Conservation (phyloP, 257 asterid species). For the Scutellaria galericulata region DNA sequence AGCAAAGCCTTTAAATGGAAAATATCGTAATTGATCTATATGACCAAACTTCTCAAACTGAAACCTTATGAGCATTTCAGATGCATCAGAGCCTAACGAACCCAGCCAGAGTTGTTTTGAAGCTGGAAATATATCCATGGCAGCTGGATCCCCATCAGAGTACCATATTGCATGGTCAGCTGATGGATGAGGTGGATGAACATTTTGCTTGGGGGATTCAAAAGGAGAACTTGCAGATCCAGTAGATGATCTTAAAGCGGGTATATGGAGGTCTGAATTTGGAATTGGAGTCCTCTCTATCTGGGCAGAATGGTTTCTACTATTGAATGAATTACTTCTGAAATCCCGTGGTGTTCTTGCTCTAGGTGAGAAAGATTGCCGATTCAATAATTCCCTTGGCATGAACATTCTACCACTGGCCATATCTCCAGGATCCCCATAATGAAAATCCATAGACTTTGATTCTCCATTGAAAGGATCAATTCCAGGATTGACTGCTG, state of each 20-base stretch:
- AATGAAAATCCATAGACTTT: slow-evolving; percentile 53
- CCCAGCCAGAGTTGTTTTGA: slow-evolving; percentile 86
- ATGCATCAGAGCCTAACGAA: slow-evolving; percentile 75
- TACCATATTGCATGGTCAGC: slow-evolving; percentile 54
- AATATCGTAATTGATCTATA: slow-evolving; percentile 58
- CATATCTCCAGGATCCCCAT: slow-evolving; percentile 55
- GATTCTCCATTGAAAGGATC: slow-evolving; percentile 51
- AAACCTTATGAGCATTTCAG: slow-evolving; percentile 71
- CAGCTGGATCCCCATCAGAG: slow-evolving; percentile 81
- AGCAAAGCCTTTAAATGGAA: slow-evolving; percentile 71
- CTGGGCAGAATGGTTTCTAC: slow-evolving; percentile 52
- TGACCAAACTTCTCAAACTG: slow-evolving; percentile 88
- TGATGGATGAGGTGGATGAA: slow-evolving; percentile 52
- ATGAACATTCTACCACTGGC: slow-evolving; percentile 47
- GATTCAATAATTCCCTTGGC: slow-evolving; percentile 65
- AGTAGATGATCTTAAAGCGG: slow-evolving; percentile 50
- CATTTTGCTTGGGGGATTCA: slow-evolving; percentile 63
- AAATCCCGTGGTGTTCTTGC: slow-evolving; percentile 66
- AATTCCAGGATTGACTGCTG: slow-evolving; percentile 34
- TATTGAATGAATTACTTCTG: slow-evolving; percentile 61
- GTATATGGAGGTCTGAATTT: slow-evolving; percentile 45
- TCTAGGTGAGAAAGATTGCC: slow-evolving; percentile 68
- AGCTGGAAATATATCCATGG: slow-evolving; percentile 84
- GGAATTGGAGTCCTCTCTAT: slow-evolving; percentile 61
- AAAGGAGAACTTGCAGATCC: slow-evolving; percentile 61